These are phyloP conservation scores for Tanacetum coccineum DNA, from an alignment of 129 eudicot genomes.

Conservation along the genomic window DNA sequence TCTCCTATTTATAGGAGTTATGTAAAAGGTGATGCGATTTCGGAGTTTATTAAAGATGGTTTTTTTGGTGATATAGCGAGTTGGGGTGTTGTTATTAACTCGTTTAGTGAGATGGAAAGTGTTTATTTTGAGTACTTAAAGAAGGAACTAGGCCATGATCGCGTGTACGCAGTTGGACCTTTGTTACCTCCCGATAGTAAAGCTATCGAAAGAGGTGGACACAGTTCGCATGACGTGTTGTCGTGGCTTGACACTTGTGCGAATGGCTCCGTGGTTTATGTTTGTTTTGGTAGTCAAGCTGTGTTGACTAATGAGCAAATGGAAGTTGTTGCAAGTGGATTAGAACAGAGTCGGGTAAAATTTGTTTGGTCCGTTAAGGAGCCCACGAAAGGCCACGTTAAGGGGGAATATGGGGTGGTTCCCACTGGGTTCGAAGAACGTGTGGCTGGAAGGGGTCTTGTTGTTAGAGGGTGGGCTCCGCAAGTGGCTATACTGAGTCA, in stretches of 20 bases:
- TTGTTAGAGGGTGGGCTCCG: constrained; percentile 69
- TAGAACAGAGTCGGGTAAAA: constrained; percentile 47
- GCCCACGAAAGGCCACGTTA: constrained; percentile 40
- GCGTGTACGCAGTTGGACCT: constrained; percentile 69
- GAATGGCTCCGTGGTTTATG: constrained; percentile 39
- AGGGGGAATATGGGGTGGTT: constrained; percentile 27
- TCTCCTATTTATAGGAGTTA: constrained; percentile 55
- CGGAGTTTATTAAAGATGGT: constrained; percentile 42
- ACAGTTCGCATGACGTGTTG: constrained; percentile 26
- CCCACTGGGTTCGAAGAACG: constrained; percentile 60
- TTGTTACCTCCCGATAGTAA: constrained; percentile 29
- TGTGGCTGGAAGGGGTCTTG: constrained; percentile 48
- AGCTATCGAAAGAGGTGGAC: constrained; percentile 32
- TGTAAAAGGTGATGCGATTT: constrained; percentile 29
- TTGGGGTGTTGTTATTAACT: constrained; percentile 52
- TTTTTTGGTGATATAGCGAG: constrained; percentile 28
- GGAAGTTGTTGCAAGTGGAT: constrained; percentile 38
- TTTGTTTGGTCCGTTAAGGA: constrained; percentile 40
- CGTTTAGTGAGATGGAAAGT: constrained; percentile 46
- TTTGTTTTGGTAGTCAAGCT: constrained; percentile 62
- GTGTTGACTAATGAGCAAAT: constrained; percentile 53
- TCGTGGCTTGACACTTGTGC: constrained; percentile 53
- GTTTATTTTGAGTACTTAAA: constrained; percentile 40
- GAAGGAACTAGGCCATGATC: constrained; percentile 33
- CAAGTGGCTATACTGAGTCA: constrained; percentile 61